Evolutionary conservation across 345 rosid genomes (phyloP), one percentile per base, ranked within the genome.

Genomic region (Arabidopsis suecica): DNA sequence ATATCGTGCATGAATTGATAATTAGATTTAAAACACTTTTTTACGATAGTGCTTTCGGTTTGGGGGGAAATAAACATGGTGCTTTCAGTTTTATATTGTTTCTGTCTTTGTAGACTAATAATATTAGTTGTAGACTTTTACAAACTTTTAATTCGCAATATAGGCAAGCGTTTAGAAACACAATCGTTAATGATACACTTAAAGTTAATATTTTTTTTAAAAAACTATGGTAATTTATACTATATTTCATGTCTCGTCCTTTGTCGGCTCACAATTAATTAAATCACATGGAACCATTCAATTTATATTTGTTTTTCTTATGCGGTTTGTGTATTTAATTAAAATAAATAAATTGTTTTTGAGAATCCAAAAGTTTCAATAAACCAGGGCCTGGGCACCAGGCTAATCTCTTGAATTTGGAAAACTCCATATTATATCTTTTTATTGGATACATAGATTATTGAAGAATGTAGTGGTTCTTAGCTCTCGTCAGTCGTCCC

Each of bases 71-170:
- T 13, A 20, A 61, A 44, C 2, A 62, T 23, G 1, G 3, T 25
- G 20, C 36, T 30, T 23, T 44, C 5, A 25, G 13, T 62, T 44
- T 28, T 44, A 63, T 63, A 63, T 28, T n/a, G 20, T 63, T 25
- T 16, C 23, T 42, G 53, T 63, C 38, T 28, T 44, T 63, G 8
- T 63, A 63, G 53, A 48, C 32, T 65, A 48, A 48, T 65, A 33
- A 65, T 63, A 44, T 62, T 5, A 5, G 53, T 42, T 42, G 53
- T 42, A 28, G 14, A 62, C 51, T 62, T 40, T 60, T 61, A 9
- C 3, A 7, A 8, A 9, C 1, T 4, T 33, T 30, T 57, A n/a
- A 34, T 33, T 57, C 13, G 7, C 13, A 23, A 32, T 57, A 33
- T 33, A 10, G 40, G 40, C 40, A 7, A 37, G 40, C 22, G 22